Evolutionary conservation across 2,329 filamentous ascomycete species (phyloP).

Genomic region (Didymella glomerata): DNA sequence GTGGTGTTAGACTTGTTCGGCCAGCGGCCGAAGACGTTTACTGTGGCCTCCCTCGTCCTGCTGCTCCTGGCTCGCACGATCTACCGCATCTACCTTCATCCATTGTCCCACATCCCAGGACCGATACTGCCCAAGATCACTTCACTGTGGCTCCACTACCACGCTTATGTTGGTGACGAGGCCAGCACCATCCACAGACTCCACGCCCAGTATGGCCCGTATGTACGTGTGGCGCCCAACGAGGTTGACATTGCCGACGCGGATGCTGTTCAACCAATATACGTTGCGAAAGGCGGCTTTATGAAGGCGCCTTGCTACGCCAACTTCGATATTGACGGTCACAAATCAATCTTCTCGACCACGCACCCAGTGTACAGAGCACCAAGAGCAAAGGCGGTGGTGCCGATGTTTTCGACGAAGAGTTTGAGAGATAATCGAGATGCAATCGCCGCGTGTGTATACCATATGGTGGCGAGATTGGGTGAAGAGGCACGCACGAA

Average conservation of each 20-base stretch:
- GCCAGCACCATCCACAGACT: conserved; percentile 33
- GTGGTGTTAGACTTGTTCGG: not conserved
- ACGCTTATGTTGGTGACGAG: conserved; percentile 42
- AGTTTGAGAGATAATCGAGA: conserved; percentile 53
- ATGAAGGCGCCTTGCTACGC: conserved; percentile 61
- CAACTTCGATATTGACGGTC: conserved; percentile 67
- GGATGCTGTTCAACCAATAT: conserved; percentile 59
- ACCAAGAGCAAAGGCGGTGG: conserved; percentile 60
- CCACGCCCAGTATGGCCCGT: conserved; percentile 33
- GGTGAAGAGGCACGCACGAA: conserved; percentile 41
- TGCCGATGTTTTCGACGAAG: conserved; percentile 60
- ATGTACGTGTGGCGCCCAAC: conserved; percentile 39
- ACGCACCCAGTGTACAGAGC: conserved; percentile 54
- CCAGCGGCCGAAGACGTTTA: not conserved
- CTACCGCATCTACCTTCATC: conserved; percentile 38
- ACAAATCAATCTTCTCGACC: conserved; percentile 63
- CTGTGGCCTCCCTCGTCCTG: conserved; percentile 8
- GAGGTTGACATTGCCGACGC: conserved; percentile 43
- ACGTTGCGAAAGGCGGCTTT: conserved; percentile 62
- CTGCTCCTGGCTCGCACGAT: conserved; percentile 24
- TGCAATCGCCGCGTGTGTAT: conserved; percentile 54
- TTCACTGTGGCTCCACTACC: conserved; percentile 40
- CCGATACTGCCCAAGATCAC: conserved; percentile 34
- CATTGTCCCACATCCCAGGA: conserved; percentile 36
- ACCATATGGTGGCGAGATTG: conserved; percentile 55